A percentile compares a stretch with the other conserved stretches of the same genome.
Evolutionary conservation across 2,329 filamentous ascomycete species (phyloP).

Genomic region (Bisporella sp.): DNA sequence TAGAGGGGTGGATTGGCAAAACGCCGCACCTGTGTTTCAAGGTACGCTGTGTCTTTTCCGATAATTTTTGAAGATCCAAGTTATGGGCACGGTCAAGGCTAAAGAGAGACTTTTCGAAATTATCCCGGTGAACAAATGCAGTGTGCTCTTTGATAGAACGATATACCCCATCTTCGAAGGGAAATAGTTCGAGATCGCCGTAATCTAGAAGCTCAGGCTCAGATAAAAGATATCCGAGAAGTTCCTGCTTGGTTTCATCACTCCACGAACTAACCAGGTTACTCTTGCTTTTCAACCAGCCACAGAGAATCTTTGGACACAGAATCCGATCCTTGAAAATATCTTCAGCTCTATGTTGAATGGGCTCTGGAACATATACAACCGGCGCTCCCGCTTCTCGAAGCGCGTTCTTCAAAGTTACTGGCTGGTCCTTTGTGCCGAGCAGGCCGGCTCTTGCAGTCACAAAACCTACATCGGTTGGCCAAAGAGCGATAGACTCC

Average conservation of each 20-base stretch:
- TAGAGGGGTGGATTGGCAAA: too few relatives aligned
- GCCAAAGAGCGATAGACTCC: conserved; percentile 14
- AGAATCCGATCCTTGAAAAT: conserved; percentile 10
- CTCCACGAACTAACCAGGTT: conserved; percentile 3
- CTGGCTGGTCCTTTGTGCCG: conserved; percentile 4
- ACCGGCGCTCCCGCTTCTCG: conserved; percentile 15
- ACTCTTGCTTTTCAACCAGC: conserved; percentile 5
- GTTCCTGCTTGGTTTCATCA: conserved; percentile 7
- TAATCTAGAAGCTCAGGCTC: conserved; percentile 6
- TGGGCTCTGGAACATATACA: conserved; percentile 14
- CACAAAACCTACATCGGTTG: conserved; percentile 14
- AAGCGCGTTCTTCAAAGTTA: conserved; percentile 13
- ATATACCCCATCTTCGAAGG: conserved; percentile 16
- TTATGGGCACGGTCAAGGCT: conserved; percentile 7
- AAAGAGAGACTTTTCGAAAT: conserved; percentile 15
- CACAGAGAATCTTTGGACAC: conserved; percentile 9
- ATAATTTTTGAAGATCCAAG: conserved; percentile 4
- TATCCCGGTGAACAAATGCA: conserved; percentile 14
- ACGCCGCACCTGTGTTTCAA: too few relatives aligned
- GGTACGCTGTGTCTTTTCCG: too few relatives aligned
- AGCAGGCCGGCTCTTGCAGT: conserved; percentile 9
- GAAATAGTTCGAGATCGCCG: conserved; percentile 14
- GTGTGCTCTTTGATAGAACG: conserved; percentile 7
- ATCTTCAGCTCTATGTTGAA: conserved; percentile 2
- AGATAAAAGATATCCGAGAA: conserved; percentile 15